A percentile compares a stretch with the other conserved stretches of the same genome.
These are phyloP conservation scores for Leersia perrieri DNA, from an alignment of 176 grass and related monocot species.

Conservation along the genomic window DNA sequence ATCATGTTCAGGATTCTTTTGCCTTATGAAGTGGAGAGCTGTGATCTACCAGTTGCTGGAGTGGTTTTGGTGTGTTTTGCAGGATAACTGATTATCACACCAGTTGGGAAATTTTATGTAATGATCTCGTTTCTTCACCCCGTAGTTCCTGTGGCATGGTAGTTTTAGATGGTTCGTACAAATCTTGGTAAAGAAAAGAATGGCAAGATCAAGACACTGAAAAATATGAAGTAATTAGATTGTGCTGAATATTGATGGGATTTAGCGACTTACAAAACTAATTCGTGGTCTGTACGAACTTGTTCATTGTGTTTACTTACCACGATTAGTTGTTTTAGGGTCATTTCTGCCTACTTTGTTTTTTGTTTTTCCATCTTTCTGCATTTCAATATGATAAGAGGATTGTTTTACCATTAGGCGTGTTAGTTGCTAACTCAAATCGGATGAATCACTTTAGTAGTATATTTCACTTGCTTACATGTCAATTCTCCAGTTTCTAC, in stretches of 20 bases:
- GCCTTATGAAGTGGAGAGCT: constrained; percentile 2
- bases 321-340: constrained; percentile 18
- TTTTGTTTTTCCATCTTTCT: background rate
- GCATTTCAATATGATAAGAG: constrained; percentile 3
- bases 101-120: constrained; percentile 39
- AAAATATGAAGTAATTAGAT: constrained; percentile 43
- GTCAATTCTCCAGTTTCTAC: background rate
- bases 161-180: constrained; percentile 10
- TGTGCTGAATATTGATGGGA: constrained; percentile 34
- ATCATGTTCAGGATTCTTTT: constrained; percentile 41
- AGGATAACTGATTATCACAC: constrained; percentile 30
- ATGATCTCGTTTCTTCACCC: constrained; percentile 27
- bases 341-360: background rate
- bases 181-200: constrained; percentile 43
- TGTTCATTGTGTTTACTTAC: constrained; percentile 17
- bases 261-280: constrained; percentile 18
- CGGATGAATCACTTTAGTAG: background rate
- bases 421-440: constrained; percentile 24
- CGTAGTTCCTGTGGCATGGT: constrained; percentile 22
- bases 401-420: background rate
- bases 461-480: background rate
- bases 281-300: constrained; percentile 14
- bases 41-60: constrained; percentile 18
- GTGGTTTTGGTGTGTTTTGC: constrained; percentile 8
- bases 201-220: constrained; percentile 29